Evolutionary conservation across 192 early-diverging fungal genomes (phyloP).

Genomic region (Coemansia sp.): DNA sequence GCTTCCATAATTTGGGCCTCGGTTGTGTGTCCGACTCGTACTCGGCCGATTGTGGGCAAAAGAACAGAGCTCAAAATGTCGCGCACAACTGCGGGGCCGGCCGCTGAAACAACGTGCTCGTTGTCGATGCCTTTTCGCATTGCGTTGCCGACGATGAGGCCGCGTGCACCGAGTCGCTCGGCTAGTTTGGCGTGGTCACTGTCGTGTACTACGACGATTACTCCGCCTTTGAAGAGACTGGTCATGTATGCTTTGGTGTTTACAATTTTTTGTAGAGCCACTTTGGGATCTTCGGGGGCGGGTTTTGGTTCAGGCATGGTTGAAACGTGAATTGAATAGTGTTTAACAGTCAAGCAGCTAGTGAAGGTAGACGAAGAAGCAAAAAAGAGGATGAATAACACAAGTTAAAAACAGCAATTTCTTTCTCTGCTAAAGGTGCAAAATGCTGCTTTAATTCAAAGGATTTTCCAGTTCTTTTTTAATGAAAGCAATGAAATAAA

Average conservation of each 20-base stretch:
- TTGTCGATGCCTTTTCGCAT: not conserved
- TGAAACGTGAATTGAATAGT: too few relatives aligned
- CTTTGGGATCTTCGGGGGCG: too few relatives aligned
- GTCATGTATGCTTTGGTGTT: slow-evolving; percentile 6
- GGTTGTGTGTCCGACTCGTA: not conserved
- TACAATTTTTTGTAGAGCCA: not conserved
- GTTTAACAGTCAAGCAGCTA: not conserved
- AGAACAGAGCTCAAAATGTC: not conserved
- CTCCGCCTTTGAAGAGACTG: slow-evolving; percentile 1
- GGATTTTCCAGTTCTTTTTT: not conserved
- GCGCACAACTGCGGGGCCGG: not conserved
- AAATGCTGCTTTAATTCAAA: too few relatives aligned
- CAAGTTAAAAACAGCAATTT: not conserved
- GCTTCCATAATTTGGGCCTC: not conserved
- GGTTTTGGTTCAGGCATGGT: too few relatives aligned
- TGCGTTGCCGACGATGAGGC: not conserved
- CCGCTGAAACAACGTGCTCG: not conserved
- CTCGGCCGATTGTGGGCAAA: not conserved
- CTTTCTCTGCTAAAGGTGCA: too few relatives aligned
- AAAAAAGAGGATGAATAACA: not conserved
- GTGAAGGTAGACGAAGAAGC: not conserved
- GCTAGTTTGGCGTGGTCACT: not conserved
- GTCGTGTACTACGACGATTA: slow-evolving; percentile 6
- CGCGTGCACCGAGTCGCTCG: slow-evolving; percentile 5
- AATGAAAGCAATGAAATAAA: not conserved